A percentile compares a stretch with the other conserved stretches of the same genome.
These are phyloP conservation scores for Aspergillus chevalieri DNA, from an alignment of 2,329 filamentous ascomycete species.

Conservation along the genomic window DNA sequence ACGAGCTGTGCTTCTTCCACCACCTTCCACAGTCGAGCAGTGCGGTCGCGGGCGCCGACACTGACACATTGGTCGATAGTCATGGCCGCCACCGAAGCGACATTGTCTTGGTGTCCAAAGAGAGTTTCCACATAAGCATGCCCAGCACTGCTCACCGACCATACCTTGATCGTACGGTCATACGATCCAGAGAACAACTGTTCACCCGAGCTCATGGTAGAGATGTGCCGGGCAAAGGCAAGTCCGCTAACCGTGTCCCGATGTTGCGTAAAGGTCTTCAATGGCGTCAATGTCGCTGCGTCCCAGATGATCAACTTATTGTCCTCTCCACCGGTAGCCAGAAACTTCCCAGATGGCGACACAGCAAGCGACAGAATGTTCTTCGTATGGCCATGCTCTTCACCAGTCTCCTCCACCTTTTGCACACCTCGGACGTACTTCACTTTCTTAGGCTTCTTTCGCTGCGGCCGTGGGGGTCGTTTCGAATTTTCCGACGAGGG, in stretches of 20 bases:
- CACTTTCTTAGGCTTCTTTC: slow-evolving; percentile 41
- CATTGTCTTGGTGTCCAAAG: slow-evolving; percentile 90
- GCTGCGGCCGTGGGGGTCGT: slow-evolving; percentile 48
- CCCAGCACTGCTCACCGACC: slow-evolving; percentile 71
- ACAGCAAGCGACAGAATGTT: slow-evolving; percentile 79
- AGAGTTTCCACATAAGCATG: slow-evolving; percentile 92
- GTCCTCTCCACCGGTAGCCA: slow-evolving; percentile 85
- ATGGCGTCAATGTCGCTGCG: slow-evolving; percentile 66
- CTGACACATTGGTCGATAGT: slow-evolving; percentile 83
- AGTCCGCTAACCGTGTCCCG: slow-evolving; percentile 79
- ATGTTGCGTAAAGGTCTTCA: slow-evolving; percentile 86
- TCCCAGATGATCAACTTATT: slow-evolving; percentile 83
- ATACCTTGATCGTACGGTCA: slow-evolving; percentile 91
- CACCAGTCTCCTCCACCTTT: slow-evolving; percentile 32
- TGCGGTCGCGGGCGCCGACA: slow-evolving; percentile 84
- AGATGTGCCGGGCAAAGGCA: slow-evolving; percentile 73
- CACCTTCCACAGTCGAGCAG: slow-evolving; percentile 91
- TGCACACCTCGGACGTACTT: slow-evolving; percentile 45
- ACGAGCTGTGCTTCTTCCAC: slow-evolving; percentile 92
- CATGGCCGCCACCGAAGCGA: slow-evolving; percentile 76
- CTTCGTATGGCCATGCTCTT: slow-evolving; percentile 67
- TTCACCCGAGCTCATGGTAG: slow-evolving; percentile 53
- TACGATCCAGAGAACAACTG: slow-evolving; percentile 87
- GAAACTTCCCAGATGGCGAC: slow-evolving; percentile 80
- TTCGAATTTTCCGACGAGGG: slow-evolving; percentile 52